Evolutionary conservation across 2,329 filamentous ascomycete genomes (phyloP), one percentile per base, ranked within the genome.

Genomic region (Amylocarpus encephaloides): DNA sequence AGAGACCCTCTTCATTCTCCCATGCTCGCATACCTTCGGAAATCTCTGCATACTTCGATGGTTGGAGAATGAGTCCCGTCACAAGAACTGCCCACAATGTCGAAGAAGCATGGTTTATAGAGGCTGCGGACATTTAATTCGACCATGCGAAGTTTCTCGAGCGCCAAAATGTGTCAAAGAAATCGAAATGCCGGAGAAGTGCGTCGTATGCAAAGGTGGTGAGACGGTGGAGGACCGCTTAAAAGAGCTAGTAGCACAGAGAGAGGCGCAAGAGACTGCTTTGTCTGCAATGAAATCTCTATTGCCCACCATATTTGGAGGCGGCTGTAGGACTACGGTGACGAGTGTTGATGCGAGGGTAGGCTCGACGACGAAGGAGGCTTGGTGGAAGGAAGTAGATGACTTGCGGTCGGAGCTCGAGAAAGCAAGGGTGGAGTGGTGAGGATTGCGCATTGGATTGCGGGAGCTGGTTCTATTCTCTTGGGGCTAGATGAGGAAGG

Each of bases 371-470:
- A 46, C 46, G 48, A 56, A 49, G 47, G 49, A 56, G 38, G 53
- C 47, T 13, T 56, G 51, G 43, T 50, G 46, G 50, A 56, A 50
- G 15, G 55, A 55, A 29, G 45, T 58, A 38, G 50, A 55, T 16
- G 46, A 34, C 40, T 36, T 59, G 16, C 52, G 50, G 15, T 49
- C 53, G 29, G 57, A 60, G 42, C 51, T 54, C 39, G 68, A 70
- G 50, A 55, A 57, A 50, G 61, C 66, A 36, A 48, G 53, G 63
- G 65, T 5, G 59, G 29, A 54, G 50, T 59, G 59, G 56, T 58
- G n/a, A 36, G 50, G 40, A 41, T 48, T 42, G n/a, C n/a, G n/a
- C n/a, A n/a, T n/a, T n/a, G n/a, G n/a, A n/a, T n/a, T n/a, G n/a
- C n/a, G n/a, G n/a, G n/a, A n/a, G n/a, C 35, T 30, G 18, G 16